Evolutionary conservation across 352 stramenopile species (phyloP).

Genomic region (Achlya hypogyna): DNA sequence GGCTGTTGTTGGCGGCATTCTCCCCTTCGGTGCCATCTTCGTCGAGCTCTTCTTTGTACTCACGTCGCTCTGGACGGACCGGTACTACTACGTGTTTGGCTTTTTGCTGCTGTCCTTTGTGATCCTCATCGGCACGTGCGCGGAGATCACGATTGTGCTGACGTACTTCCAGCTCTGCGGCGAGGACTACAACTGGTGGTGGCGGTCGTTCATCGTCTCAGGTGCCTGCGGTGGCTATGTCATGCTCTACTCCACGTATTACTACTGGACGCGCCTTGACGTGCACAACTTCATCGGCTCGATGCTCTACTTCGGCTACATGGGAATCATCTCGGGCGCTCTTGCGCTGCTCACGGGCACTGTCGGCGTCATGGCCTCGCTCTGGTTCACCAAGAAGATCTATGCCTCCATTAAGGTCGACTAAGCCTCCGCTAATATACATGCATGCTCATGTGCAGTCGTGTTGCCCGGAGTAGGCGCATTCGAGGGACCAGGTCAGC

Average conservation of each 20-base stretch:
- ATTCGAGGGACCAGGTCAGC: no score
- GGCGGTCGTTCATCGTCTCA: constrained; percentile 96
- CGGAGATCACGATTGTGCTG: constrained; percentile 99
- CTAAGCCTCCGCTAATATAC: no score
- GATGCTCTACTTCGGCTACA: constrained; percentile 98
- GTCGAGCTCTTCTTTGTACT: constrained; percentile 99
- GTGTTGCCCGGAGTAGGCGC: no score
- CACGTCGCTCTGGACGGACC: constrained; percentile 96
- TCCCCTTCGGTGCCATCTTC: constrained; percentile 99
- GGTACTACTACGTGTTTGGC: constrained; percentile 99
- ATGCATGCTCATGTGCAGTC: no score
- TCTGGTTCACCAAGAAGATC: constrained; percentile 98
- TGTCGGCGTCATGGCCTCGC: constrained; percentile 94
- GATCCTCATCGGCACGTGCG: constrained; percentile 97
- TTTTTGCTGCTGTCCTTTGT: constrained; percentile 98
- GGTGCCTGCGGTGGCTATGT: constrained; percentile 96
- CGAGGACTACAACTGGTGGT: constrained; percentile 99
- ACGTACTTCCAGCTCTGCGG: constrained; percentile 99
- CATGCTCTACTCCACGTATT: constrained; percentile 98
- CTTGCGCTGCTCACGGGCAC: constrained; percentile 94
- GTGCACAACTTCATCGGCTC: constrained; percentile 87
- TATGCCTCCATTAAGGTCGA: constrained; percentile 98
- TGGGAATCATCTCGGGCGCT: constrained; percentile 95
- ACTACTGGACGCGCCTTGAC: constrained; percentile 95
- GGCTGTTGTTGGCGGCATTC: constrained; percentile 92